Evolutionary conservation across 805 yeast species (phyloP).

Genomic region (Monosporozyma servazzii): DNA sequence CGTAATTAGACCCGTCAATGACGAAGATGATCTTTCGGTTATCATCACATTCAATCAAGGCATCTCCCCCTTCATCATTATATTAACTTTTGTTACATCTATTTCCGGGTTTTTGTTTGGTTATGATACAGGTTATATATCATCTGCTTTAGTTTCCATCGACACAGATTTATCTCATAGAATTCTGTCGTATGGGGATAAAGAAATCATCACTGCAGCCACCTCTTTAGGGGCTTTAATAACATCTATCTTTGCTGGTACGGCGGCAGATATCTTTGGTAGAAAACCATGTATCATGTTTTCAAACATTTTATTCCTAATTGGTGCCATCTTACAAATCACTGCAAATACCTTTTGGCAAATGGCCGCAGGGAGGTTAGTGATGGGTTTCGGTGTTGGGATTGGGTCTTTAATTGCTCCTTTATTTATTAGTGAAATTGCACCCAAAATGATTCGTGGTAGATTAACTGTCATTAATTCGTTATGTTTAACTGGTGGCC

Average conservation of each 20-base stretch:
- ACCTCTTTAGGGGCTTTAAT: slow-evolving; percentile 89
- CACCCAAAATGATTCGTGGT: slow-evolving; percentile 88
- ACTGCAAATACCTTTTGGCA: slow-evolving; percentile 77
- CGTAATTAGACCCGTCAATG: slow-evolving; percentile 33
- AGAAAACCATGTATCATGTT: slow-evolving; percentile 76
- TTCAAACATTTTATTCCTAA: slow-evolving; percentile 70
- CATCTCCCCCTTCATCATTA: slow-evolving; percentile 56
- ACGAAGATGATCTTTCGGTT: slow-evolving; percentile 42
- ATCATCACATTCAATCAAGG: slow-evolving; percentile 41
- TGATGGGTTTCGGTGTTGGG: slow-evolving; percentile 96
- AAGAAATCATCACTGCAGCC: slow-evolving; percentile 87
- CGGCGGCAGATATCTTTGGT: slow-evolving; percentile 73
- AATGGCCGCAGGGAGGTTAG: slow-evolving; percentile 84
- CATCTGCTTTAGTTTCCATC: slow-evolving; percentile 82
- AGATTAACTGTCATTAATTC: slow-evolving; percentile 83
- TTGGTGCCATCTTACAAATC: slow-evolving; percentile 81
- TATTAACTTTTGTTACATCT: slow-evolving; percentile 68
- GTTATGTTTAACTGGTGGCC: slow-evolving; percentile 90
- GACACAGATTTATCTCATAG: slow-evolving; percentile 62
- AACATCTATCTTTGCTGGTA: slow-evolving; percentile 71
- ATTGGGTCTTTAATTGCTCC: slow-evolving; percentile 93
- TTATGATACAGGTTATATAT: slow-evolving; percentile 94
- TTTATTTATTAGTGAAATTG: slow-evolving; percentile 80
- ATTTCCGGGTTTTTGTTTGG: slow-evolving; percentile 96
- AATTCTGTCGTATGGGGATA: slow-evolving; percentile 60